Percentiles rank a stretch among this genome's conserved stretches.
These are phyloP conservation scores for Grigorovia humatica DNA, from an alignment of 805 yeast species.

Conservation along the genomic window DNA sequence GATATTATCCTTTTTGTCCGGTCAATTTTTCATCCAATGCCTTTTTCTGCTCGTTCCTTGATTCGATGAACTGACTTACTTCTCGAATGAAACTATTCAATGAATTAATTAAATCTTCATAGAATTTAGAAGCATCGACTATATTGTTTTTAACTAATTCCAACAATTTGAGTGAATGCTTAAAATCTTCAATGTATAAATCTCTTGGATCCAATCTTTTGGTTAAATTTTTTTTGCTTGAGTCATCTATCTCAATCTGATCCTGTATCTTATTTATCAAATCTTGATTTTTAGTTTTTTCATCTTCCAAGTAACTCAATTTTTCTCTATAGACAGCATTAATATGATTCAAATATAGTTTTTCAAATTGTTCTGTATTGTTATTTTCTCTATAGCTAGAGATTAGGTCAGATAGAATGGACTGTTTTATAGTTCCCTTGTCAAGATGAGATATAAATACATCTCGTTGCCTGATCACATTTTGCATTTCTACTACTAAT, in stretches of 20 bases:
- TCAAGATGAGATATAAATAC: slow-evolving; percentile 32
- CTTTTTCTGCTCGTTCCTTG: slow-evolving; percentile 43
- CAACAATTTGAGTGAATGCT: slow-evolving; percentile 28
- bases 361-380: slow-evolving; percentile 30
- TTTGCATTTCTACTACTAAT: slow-evolving; percentile 26
- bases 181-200: slow-evolving; percentile 20
- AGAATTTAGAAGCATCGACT: slow-evolving; percentile 61
- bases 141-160: slow-evolving; percentile 50
- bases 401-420: slow-evolving; percentile 44
- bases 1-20: not conserved
- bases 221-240: not conserved
- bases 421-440: slow-evolving; percentile 36
- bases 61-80: slow-evolving; percentile 42
- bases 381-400: slow-evolving; percentile 33
- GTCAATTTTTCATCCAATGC: slow-evolving; percentile 32
- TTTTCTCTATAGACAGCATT: slow-evolving; percentile 39
- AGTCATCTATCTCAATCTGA: slow-evolving; percentile 1
- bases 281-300: slow-evolving; percentile 29
- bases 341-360: slow-evolving; percentile 35
- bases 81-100: slow-evolving; percentile 36
- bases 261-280: slow-evolving; percentile 34
- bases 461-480: slow-evolving; percentile 27
- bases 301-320: slow-evolving; percentile 35
- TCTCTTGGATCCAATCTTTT: slow-evolving; percentile 13
- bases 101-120: slow-evolving; percentile 46